Base-by-base conservation (phyloP, 345 rosid species). In the Draba incana region DNA sequence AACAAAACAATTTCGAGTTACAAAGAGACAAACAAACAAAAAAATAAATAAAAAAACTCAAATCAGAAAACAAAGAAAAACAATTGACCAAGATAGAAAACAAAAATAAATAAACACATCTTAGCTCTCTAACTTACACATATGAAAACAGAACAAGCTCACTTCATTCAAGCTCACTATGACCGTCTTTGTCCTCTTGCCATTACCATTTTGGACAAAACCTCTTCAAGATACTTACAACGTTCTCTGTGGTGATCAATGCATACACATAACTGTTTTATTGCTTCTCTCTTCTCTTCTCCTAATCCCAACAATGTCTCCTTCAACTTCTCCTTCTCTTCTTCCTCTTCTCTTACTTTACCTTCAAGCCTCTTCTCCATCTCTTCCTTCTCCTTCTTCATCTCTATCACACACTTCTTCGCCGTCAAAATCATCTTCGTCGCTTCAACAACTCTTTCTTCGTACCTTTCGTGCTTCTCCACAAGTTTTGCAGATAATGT, bases 231-330 rank as follows among this genome's bases (percentile, higher is more conserved):
- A 72, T 82, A 50, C 47, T 86, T 81, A 12, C 79, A 83, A 31
- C 90, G 81, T 15, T 75, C 54, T 8, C 86, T 85, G 64, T 94
- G 97, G 70, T 86, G 89, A 28, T 94, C 99, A 13, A 77, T 87
- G 89, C 85, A 83, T 60, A 91, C 2, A 67, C 99, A 94, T 23
- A 88, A 85, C 77, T 91, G 97, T 75, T 96, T 79, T 53, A 91
- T 91, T 6, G 88, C 92, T 69, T 91, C 97, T 74, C 84, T 85
- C 82, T 91, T 88, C 85, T 82, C 87, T 66, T 88, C 97, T 16
- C 87, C 93, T 1, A 90, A 68, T 7, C 74, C 83, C 64, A 57
- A 15, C 42, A 85, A 57, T 78, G 84, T 54, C 55, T 70, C 78
- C 20, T 68, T 62, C 71, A 85, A 57, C 43, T 63, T 85, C 75